A percentile compares a stretch with the other conserved stretches of the same genome.
Evolutionary conservation across 139 green algal species (phyloP).

Genomic region (Gonium pectorale): DNA sequence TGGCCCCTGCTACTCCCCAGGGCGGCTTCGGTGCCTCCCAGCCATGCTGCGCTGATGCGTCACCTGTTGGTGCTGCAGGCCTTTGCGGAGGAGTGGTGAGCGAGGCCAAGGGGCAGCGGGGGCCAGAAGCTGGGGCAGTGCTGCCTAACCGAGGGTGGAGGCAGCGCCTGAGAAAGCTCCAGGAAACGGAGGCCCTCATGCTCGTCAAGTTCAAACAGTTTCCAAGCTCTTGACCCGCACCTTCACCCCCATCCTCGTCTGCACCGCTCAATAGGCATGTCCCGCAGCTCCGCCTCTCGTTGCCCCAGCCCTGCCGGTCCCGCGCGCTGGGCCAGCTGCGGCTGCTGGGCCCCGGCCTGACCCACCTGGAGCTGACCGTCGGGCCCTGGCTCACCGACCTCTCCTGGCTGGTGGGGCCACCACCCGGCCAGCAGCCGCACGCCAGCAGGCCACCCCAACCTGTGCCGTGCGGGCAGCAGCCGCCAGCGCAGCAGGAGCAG

Average conservation of each 20-base stretch:
- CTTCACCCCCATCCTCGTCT: no score
- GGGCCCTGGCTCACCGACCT: slow-evolving; percentile 24
- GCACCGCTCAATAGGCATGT: slow-evolving; percentile 27
- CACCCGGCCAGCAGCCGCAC: no score
- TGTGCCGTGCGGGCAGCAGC: not conserved
- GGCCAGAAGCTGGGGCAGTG: no score
- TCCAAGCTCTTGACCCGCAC: no score
- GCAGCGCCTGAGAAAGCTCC: no score
- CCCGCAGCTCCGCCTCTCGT: not conserved
- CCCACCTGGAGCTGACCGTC: slow-evolving; percentile 35
- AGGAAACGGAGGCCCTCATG: no score
- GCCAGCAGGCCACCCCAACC: not conserved
- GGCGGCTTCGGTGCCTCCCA: no score
- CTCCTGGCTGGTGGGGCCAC: not conserved
- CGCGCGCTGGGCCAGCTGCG: slow-evolving; percentile 31
- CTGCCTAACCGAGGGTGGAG: no score
- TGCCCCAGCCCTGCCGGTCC: slow-evolving; percentile 7
- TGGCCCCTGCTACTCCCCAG: no score
- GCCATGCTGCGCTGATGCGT: slow-evolving; percentile 35
- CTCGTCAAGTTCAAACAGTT: no score
- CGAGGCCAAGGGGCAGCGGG: no score
- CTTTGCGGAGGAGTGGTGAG: slow-evolving; percentile 19
- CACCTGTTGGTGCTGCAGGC: slow-evolving; percentile 44
- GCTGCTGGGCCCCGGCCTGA: slow-evolving; percentile 14
- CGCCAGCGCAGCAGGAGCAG: not conserved